Evolutionary conservation across 2,329 filamentous ascomycete species (phyloP), one percentile per base, ranked within the genome.

Genomic region (Colletotrichum scovillei): DNA sequence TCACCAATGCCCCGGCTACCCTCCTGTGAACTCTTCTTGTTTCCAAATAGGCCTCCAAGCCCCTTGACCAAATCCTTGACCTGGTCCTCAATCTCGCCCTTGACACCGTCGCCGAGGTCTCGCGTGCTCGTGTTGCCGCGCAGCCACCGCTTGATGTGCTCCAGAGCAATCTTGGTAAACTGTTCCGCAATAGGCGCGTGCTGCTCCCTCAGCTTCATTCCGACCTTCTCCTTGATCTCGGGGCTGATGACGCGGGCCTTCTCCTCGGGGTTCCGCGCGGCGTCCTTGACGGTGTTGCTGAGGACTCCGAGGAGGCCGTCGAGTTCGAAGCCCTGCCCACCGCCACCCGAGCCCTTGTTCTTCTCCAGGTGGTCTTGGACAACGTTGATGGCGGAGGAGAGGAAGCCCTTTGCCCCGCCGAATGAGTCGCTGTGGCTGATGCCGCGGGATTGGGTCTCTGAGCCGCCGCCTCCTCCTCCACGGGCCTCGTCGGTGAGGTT

Each of bases 101-200:
- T 84, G 69, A 82, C 81, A 3, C 84, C 85, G 19, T 86, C 84
- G 22, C 85, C 84, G 6, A 86, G 69, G 67, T 86, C 84, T 4
- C 82, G 79, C 1, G 81, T 80, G 72, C 79, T 83, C 3, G 83
- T 85, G 68, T 86, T 85, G 12, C 83, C 84, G 7, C 84, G 80
- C 56, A 86, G 77, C 84, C 84, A 86, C 60, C 78, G 79, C 80
- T 86, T 86, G 80, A 86, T 84, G 66, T 85, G 84, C 6, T 85
- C 83, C n/a, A 86, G 76, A 0, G 85, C 85, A 56, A 86, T 85
- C 30, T 79, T 79, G 2, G 85, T 86, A 58, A 86, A 86, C 74
- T 86, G 83, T 76, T 86, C 85, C 1, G 85, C 85, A 67, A 86
- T 81, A 6, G 84, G 80, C 0, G 81, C 82, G 62, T 86, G 85